Percentiles rank a stretch among this genome's conserved stretches.
Evolutionary conservation across 116 monocot genomes (phyloP).

Genomic region (Cymodocea nodosa): DNA sequence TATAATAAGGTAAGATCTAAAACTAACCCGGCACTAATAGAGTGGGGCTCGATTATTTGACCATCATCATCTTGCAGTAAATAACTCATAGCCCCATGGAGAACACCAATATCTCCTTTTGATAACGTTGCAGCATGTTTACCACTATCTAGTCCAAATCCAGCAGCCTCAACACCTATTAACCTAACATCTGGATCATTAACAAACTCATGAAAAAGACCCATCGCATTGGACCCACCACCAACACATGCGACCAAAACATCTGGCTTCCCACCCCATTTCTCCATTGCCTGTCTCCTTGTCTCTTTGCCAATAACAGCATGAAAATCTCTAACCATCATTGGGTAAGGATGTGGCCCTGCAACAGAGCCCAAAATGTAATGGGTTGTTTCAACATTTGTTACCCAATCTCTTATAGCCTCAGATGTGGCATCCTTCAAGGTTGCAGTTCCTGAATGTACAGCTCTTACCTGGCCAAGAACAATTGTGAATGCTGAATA

Average conservation of each 20-base stretch:
- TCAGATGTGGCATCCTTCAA: constrained; percentile 90
- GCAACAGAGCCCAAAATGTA: constrained; percentile 82
- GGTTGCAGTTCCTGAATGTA: constrained; percentile 75
- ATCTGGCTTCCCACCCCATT: constrained; percentile 85
- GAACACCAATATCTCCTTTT: constrained; percentile 72
- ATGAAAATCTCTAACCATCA: constrained; percentile 96
- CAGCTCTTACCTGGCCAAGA: constrained; percentile 47
- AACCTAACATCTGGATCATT: constrained; percentile 60
- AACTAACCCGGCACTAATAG: constrained; percentile 83
- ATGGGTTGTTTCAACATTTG: constrained; percentile 82
- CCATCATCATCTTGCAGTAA: constrained; percentile 92
- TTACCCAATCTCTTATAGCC: constrained; percentile 86
- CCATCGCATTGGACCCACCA: constrained; percentile 92
- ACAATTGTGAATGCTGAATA: not conserved
- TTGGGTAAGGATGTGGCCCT: constrained; percentile 87
- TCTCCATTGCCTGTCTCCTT: constrained; percentile 63
- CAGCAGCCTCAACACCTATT: constrained; percentile 91
- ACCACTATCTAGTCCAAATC: constrained; percentile 54
- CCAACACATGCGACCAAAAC: constrained; percentile 91
- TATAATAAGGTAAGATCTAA: no score
- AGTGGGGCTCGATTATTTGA: constrained; percentile 80
- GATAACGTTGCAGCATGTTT: constrained; percentile 88
- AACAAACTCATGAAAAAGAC: constrained; percentile 86
- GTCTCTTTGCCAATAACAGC: constrained; percentile 86
- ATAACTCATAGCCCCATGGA: constrained; percentile 89